Percentiles rank a stretch among this genome's conserved stretches.
phyloP scores from a whole-genome alignment of 768 basidiomycete species.

The Podaxis carcinomalis region DNA sequence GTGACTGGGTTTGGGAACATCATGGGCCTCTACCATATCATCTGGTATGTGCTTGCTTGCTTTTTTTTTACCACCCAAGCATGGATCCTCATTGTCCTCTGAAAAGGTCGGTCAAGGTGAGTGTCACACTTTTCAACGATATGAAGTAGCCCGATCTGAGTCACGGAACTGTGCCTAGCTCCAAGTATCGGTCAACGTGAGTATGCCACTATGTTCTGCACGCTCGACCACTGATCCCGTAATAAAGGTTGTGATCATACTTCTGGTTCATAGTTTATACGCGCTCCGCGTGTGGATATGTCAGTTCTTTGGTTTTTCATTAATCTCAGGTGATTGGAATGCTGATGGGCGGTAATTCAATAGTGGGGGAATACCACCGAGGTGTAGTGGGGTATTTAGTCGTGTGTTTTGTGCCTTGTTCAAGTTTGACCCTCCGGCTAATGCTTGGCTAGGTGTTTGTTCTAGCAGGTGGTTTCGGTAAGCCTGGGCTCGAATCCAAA shows the following conservation, averaged over 20 bases:
- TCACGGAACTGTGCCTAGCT: slow-evolving; percentile 23
- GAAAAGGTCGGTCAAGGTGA: slow-evolving; percentile 31
- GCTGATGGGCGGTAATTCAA: background rate
- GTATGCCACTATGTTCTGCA: slow-evolving; percentile 9
- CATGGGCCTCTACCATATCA: slow-evolving; percentile 19
- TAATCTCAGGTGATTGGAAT: slow-evolving; percentile 22
- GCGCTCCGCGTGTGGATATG: slow-evolving; percentile 43
- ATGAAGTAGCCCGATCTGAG: background rate
- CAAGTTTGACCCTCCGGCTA: background rate
- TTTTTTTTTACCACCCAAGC: background rate
- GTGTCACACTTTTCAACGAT: background rate
- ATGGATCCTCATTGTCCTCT: background rate
- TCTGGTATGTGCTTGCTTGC: slow-evolving; percentile 23
- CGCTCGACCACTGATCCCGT: background rate
- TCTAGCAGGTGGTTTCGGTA: slow-evolving; percentile 36
- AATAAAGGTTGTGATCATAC: slow-evolving; percentile 33
- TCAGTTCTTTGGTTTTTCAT: slow-evolving; percentile 23
- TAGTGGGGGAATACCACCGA: slow-evolving; percentile 23
- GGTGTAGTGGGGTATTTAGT: slow-evolving; percentile 23
- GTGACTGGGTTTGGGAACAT: slow-evolving; percentile 32
- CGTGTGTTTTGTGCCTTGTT: slow-evolving; percentile 7
- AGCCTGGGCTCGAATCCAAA: slow-evolving; percentile 3
- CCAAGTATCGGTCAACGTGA: slow-evolving; percentile 38
- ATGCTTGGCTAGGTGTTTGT: slow-evolving; percentile 23
- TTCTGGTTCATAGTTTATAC: slow-evolving; percentile 45